A percentile compares a stretch with the other conserved stretches of the same genome.
Conservation (phyloP, 352 stramenopile species). For the Thalassiosira pacifica region DNA sequence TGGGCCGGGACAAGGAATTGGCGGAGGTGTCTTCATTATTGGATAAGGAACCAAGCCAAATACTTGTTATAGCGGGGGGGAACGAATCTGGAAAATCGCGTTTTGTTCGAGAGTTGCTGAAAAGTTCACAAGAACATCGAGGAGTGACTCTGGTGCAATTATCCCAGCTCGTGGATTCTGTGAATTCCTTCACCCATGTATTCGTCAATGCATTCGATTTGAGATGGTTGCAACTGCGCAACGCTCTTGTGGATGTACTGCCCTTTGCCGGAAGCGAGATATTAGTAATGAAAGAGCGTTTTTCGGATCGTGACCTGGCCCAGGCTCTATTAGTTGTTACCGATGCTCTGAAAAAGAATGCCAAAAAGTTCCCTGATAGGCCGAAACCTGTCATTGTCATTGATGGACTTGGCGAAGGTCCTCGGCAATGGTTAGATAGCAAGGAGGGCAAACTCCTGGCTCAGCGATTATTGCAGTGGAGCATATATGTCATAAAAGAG, state of each 20-base stretch:
- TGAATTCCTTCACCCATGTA: slow-evolving; percentile 31
- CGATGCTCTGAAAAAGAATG: slow-evolving; percentile 34
- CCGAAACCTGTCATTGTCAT: slow-evolving; percentile 39
- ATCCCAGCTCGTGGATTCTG: slow-evolving; percentile 35
- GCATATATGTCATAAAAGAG: slow-evolving; percentile 40
- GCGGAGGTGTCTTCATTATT: slow-evolving; percentile 35
- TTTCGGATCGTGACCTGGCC: slow-evolving; percentile 42
- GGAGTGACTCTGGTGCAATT: slow-evolving; percentile 38
- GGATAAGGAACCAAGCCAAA: slow-evolving; percentile 28
- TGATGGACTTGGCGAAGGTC: slow-evolving; percentile 42
- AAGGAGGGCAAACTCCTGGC: slow-evolving; percentile 4
- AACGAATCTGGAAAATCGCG: slow-evolving; percentile 46
- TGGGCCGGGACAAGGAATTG: slow-evolving; percentile 36
- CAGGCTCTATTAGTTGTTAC: slow-evolving; percentile 37
- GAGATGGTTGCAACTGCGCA: slow-evolving; percentile 28
- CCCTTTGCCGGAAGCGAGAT: slow-evolving; percentile 51
- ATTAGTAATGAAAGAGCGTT: slow-evolving; percentile 54
- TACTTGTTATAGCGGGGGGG: slow-evolving; percentile 35
- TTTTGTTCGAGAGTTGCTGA: slow-evolving; percentile 37
- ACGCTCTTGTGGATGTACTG: slow-evolving; percentile 43
- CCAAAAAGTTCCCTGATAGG: not conserved
- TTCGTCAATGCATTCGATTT: slow-evolving; percentile 35
- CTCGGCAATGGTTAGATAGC: not conserved
- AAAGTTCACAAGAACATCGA: slow-evolving; percentile 2
- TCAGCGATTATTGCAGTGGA: slow-evolving; percentile 37